Evolutionary conservation across 805 yeast species (phyloP), one percentile per base, ranked within the genome.

Genomic region (Ogataea ganodermae): DNA sequence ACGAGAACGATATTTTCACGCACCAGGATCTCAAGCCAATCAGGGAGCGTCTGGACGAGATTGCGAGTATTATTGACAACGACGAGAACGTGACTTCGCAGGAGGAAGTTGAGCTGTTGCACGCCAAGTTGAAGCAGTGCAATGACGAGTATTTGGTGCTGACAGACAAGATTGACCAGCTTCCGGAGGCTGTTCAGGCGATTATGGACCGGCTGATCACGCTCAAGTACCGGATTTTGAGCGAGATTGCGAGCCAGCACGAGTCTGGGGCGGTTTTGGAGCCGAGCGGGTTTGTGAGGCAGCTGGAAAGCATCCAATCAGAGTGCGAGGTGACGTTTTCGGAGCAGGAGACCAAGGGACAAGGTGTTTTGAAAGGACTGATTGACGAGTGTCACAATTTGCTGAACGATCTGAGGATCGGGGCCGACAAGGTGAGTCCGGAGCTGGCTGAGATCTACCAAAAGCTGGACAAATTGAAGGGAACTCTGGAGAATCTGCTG

Each of bases 21-120:
- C 81, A 80, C 46, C 87, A 86, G 57, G 99, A 94, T 65, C 75
- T 90, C 54, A 71, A 74, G 50, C 96, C 97, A 1, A 86, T 94
- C 42, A 74, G 80, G 49, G 80, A 75, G 44, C 78, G 98, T 52
- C 71, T 94, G 49, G 72, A 70, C 38, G 95, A 89, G 57, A 86
- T 92, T 44, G 69, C 74, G 41, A 70, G 67, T 16, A 89, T 89
- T 49, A 81, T 90, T 27, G 72, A 71, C 49, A 59, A 48, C 55
- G 60, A 83, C 85, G 49, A 68, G 71, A 49, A 68, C 65, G 24
- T 84, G 81, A 49, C 80, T 80, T 42, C 74, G 66, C 52, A 53
- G 28, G 55, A 56, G 23, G 59, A 53, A 40, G 55, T 51, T 17
- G 63, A 76, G 35, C 65, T 89, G 50, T 70, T 91, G 49, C 76